Conservation (phyloP, 2,329 filamentous ascomycete genomes). For the Colletotrichum neosansevieriae region DNA sequence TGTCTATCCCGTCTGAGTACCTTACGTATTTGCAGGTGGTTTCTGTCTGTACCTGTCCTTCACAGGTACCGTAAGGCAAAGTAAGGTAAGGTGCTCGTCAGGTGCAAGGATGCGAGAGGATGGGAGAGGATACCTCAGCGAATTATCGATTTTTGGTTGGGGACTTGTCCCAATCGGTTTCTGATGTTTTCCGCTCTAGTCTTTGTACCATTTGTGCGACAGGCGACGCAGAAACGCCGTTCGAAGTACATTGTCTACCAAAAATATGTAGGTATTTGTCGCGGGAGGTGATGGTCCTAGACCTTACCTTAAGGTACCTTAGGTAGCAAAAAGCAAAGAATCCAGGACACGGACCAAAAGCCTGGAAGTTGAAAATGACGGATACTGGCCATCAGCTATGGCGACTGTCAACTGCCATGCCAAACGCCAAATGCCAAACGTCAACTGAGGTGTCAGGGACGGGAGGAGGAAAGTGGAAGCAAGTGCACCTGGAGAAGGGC, state of each 20-base stretch:
- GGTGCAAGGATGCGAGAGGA: conserved; percentile 13
- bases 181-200: conserved; percentile 21
- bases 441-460: no score
- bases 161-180: conserved; percentile 20
- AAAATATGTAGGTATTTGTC: no score
- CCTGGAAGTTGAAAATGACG: no score
- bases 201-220: conserved; percentile 18
- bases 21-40: neutral
- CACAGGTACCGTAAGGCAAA: neutral
- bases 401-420: no score
- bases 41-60: neutral
- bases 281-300: no score
- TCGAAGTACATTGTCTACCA: conserved; percentile 1
- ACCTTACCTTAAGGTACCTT: no score
- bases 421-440: no score
- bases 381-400: no score
- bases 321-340: no score
- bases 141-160: conserved; percentile 22
- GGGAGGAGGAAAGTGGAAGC: no score
- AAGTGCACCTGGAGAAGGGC: no score
- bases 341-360: no score
- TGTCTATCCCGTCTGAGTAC: conserved; percentile 7
- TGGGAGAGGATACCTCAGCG: conserved; percentile 20
- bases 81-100: neutral
- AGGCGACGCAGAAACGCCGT: conserved; percentile 1